A percentile compares a stretch with the other conserved stretches of the same genome.
phyloP scores from a whole-genome alignment of 2,329 filamentous ascomycete genomes.

The Monilinia polystroma region DNA sequence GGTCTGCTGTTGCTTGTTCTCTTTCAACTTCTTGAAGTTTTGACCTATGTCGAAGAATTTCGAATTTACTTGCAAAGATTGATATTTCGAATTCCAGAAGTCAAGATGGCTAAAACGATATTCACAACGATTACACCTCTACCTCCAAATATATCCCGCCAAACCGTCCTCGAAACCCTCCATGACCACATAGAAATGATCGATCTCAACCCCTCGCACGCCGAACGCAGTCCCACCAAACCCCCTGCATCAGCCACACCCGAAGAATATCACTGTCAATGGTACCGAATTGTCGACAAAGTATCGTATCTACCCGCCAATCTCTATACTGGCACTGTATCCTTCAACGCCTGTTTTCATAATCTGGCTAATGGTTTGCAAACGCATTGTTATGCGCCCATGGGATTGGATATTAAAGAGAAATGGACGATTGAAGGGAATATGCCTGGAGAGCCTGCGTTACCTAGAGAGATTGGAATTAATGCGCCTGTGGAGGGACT shows the following conservation, averaged over 20 bases:
- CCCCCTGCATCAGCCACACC: constrained; percentile 63
- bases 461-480: constrained; percentile 66
- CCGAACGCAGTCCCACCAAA: constrained; percentile 65
- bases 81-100: neutral
- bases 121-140: constrained; percentile 81
- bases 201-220: constrained; percentile 60
- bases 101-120: constrained; percentile 46
- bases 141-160: constrained; percentile 64
- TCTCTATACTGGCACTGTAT: constrained; percentile 64
- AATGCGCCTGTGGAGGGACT: constrained; percentile 66
- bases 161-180: constrained; percentile 70
- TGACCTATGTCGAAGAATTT: neutral
- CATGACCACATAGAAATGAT: constrained; percentile 83
- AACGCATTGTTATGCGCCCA: constrained; percentile 80
- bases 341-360: constrained; percentile 79
- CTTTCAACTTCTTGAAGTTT: neutral
- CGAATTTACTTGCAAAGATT: neutral
- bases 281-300: constrained; percentile 78
- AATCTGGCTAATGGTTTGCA: constrained; percentile 70
- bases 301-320: constrained; percentile 70
- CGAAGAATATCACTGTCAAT: constrained; percentile 72
- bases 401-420: constrained; percentile 74
- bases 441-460: constrained; percentile 65
- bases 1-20: neutral
- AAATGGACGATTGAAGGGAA: constrained; percentile 76